phyloP scores from a whole-genome alignment of 2,329 filamentous ascomycete species.

The Fusarium proliferatum region DNA sequence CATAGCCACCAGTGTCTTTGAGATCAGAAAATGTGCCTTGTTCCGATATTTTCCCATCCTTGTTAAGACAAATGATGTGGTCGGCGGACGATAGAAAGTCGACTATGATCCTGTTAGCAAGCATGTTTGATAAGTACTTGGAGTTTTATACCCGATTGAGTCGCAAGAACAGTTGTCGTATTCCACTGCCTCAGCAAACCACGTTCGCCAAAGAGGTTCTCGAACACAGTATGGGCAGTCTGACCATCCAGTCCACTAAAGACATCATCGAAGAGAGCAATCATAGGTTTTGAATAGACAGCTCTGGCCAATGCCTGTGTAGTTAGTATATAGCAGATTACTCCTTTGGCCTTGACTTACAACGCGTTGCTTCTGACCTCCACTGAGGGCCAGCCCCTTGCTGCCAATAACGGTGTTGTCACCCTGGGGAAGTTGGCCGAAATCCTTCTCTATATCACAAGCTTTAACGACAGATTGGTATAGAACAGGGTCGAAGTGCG shows the following conservation, averaged over 20 bases:
- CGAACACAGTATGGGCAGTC: conserved; percentile 49
- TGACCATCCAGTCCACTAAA: conserved; percentile 53
- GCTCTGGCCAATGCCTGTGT: conserved; percentile 52
- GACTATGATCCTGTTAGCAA: conserved; percentile 37
- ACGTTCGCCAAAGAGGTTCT: conserved; percentile 40
- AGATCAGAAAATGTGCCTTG: conserved; percentile 48
- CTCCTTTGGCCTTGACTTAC: conserved; percentile 36
- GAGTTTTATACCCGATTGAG: conserved; percentile 44
- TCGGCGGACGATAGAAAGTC: conserved; percentile 46
- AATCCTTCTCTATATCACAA: conserved; percentile 50
- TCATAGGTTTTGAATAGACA: conserved; percentile 48
- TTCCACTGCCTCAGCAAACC: conserved; percentile 46
- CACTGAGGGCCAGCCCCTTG: conserved; percentile 58
- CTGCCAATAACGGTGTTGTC: conserved; percentile 57
- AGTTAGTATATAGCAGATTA: neutral
- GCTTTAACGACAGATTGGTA: conserved; percentile 44
- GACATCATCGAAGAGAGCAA: conserved; percentile 53
- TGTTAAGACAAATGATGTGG: conserved; percentile 35
- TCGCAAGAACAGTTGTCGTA: conserved; percentile 53
- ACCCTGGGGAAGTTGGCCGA: conserved; percentile 48
- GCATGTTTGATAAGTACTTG: neutral
- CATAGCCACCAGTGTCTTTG: conserved; percentile 11
- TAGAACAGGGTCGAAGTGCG: conserved; percentile 39
- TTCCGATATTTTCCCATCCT: conserved; percentile 37
- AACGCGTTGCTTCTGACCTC: conserved; percentile 59